Base-by-base conservation (phyloP, 108 stramenopile genomes). In the Nannochloropsis granulata region DNA sequence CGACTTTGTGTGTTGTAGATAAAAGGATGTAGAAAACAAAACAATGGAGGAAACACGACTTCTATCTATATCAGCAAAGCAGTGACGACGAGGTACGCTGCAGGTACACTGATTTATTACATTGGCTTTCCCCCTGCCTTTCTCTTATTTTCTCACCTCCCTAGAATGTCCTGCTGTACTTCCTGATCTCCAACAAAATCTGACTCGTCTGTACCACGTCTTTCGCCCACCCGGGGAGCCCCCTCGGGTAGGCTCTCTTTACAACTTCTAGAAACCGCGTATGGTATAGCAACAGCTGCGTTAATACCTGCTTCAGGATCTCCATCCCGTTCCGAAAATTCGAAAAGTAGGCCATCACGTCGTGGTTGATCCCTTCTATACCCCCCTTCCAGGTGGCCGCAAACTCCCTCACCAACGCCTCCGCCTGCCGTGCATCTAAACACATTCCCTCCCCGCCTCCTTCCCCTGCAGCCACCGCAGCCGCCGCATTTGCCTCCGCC, bases 261-360 rank as follows among this genome's bases (percentile, higher is more conserved):
- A 94, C 92, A 86, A 98, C 43, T 44, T 94, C 46, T 96, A 90
- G 90, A 95, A 99, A 97, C n/a, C 98, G 87, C 23, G 97, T 97
- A 91, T 98, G 97, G 88, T 97, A 98, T 44, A 97, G 87, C 7
- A 99, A 92, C 25, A 98, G 89, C 88, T 97, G 97, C 44, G 97
- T 97, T 83, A 98, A 87, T 19, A 96, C 95, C 91, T 97, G 96
- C 92, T 99, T 99, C 45, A 99, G 90, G 83, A 99, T 95, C 84
- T 97, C 98, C 96, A 97, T 97, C 23, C 97, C 96, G 86, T 98
- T 97, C 23, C 94, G 90, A 92, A 96, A 96, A 90, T 99, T 98
- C 43, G 95, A 94, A 92, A 98, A 99, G 83, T 94, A 97, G 14
- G 92, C 91, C 26, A 97, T 87, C 5, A 99, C 98, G 87, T 97